Conservation (phyloP, 257 asterid genomes). For the Knoxia roxburghii region DNA sequence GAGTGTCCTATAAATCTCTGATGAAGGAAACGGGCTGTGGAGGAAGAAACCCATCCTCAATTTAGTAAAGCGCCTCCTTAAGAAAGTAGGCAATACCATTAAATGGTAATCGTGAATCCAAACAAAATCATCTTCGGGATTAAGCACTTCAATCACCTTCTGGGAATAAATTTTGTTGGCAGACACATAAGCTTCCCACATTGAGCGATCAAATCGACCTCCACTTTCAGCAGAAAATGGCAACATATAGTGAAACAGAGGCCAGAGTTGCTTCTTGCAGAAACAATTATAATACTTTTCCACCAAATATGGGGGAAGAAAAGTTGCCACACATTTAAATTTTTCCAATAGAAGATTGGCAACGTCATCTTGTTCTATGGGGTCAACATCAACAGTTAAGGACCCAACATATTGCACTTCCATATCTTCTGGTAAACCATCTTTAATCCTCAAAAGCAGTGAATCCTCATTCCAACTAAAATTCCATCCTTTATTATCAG, state of each 20-base stretch:
- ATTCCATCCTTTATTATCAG: conserved; percentile 81
- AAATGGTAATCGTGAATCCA: conserved; percentile 89
- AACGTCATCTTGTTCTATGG: conserved; percentile 75
- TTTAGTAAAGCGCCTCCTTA: conserved; percentile 69
- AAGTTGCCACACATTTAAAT: conserved; percentile 65
- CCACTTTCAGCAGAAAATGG: conserved; percentile 76
- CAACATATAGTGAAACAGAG: conserved; percentile 74
- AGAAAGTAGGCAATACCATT: conserved; percentile 82
- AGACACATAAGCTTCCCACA: conserved; percentile 79
- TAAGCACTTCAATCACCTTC: conserved; percentile 74
- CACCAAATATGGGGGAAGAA: conserved; percentile 55
- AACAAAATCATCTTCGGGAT: conserved; percentile 80
- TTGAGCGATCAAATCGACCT: conserved; percentile 64
- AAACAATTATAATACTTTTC: conserved; percentile 68
- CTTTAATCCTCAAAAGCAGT: conserved; percentile 62
- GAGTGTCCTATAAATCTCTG: conserved; percentile 82
- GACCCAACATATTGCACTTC: conserved; percentile 76
- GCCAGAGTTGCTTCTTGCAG: conserved; percentile 85
- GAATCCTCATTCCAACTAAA: conserved; percentile 86
- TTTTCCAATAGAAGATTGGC: conserved; percentile 58
- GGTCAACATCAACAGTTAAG: conserved; percentile 64
- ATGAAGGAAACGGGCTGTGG: conserved; percentile 91
- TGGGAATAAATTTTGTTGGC: conserved; percentile 73
- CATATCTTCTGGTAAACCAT: conserved; percentile 82
- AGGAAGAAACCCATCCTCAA: conserved; percentile 92